Evolutionary conservation across 2,329 filamentous ascomycete genomes (phyloP).

Genomic region (Fusarium virguliforme): DNA sequence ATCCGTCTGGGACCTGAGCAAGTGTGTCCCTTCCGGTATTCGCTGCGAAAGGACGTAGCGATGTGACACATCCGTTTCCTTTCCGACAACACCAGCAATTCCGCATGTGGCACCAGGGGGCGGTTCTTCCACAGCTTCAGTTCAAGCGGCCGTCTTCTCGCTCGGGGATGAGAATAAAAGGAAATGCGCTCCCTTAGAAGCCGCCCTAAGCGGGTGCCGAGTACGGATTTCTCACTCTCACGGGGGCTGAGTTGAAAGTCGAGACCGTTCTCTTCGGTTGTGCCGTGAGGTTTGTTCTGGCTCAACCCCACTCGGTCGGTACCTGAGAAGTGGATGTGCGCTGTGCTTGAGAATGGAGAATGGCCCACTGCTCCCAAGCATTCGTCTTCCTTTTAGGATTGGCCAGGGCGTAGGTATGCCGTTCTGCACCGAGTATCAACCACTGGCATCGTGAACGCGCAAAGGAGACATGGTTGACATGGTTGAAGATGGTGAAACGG

Average conservation of each 20-base stretch:
- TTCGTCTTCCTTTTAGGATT: slow-evolving; percentile 3
- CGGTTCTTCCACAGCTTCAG: slow-evolving; percentile 14
- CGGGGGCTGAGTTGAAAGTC: slow-evolving; percentile 38
- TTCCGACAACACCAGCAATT: slow-evolving; percentile 6
- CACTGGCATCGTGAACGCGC: slow-evolving; percentile 11
- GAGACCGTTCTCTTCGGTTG: slow-evolving; percentile 52
- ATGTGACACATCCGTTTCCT: slow-evolving; percentile 5
- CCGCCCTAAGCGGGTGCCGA: slow-evolving; percentile 37
- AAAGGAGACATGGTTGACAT: background rate
- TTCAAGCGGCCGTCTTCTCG: slow-evolving; percentile 9
- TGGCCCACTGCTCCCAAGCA: slow-evolving; percentile 11
- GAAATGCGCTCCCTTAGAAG: slow-evolving; percentile 22
- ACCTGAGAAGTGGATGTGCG: slow-evolving; percentile 49
- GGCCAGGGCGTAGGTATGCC: background rate
- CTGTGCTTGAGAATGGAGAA: slow-evolving; percentile 28
- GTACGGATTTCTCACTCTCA: slow-evolving; percentile 22
- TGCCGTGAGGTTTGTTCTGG: slow-evolving; percentile 48
- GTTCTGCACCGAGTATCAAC: slow-evolving; percentile 27
- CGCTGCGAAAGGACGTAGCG: slow-evolving; percentile 13
- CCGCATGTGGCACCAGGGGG: background rate
- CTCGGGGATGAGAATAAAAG: slow-evolving; percentile 16
- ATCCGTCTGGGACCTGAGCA: slow-evolving; percentile 29
- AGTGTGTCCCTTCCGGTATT: slow-evolving; percentile 1
- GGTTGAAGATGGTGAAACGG: slow-evolving; percentile 15
- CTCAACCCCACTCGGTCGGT: slow-evolving; percentile 46